phyloP scores from a whole-genome alignment of 208 protist genomes.

The Trypanosoma lewisi region DNA sequence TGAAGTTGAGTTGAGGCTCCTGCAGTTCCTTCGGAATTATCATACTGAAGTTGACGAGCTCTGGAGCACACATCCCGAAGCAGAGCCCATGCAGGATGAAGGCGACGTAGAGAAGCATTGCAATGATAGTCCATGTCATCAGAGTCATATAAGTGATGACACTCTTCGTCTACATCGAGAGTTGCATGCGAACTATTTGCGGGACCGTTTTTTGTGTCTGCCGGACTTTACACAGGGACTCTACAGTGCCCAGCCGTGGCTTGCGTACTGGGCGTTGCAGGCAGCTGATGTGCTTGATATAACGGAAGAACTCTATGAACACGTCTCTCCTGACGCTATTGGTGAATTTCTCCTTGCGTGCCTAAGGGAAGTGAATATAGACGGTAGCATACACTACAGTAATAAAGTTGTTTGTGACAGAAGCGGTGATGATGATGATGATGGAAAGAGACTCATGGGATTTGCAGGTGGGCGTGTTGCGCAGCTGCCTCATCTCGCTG shows the following conservation, averaged over 20 bases:
- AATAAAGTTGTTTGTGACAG: neutral
- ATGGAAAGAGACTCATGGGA: conserved; percentile 35
- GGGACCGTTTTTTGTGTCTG: conserved; percentile 23
- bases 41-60: conserved; percentile 43
- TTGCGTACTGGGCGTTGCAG: conserved; percentile 80
- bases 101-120: neutral
- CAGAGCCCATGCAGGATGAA: conserved; percentile 13
- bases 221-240: conserved; percentile 27
- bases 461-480: conserved; percentile 76
- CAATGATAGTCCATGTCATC: neutral
- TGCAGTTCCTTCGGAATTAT: conserved; percentile 43
- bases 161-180: conserved; percentile 14
- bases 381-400: neutral
- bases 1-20: conserved; percentile 52
- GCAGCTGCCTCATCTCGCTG: conserved; percentile 79
- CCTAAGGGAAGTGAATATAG: conserved; percentile 28
- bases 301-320: conserved; percentile 36
- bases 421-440: conserved; percentile 4
- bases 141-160: neutral
- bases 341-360: conserved; percentile 52
- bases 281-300: conserved; percentile 71
- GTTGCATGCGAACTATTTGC: conserved; percentile 42
- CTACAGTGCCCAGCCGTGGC: conserved; percentile 70
- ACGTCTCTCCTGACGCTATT: conserved; percentile 38
- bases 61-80: conserved; percentile 41